Percentiles rank a stretch among this genome's conserved stretches.
These are phyloP conservation scores for Aureobasidium sp. DNA, from an alignment of 2,329 filamentous ascomycete species.

Conservation along the genomic window DNA sequence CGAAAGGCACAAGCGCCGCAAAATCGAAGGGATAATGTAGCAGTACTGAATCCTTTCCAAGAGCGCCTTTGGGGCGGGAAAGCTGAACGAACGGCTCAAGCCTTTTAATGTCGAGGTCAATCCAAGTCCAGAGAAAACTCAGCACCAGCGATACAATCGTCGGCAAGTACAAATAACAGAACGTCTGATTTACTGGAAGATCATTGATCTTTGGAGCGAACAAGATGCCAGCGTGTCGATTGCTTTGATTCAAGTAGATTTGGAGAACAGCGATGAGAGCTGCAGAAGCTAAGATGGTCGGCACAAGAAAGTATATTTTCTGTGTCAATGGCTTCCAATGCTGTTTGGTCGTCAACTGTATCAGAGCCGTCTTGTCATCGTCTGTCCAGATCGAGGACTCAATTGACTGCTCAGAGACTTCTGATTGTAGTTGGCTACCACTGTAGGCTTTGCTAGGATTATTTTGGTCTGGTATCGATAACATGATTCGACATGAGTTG, in stretches of 20 bases:
- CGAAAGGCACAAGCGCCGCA: conserved; percentile 38
- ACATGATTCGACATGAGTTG: neutral
- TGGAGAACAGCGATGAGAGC: conserved; percentile 41
- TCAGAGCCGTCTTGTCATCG: neutral
- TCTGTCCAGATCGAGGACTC: neutral
- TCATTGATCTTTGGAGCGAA: conserved; percentile 31
- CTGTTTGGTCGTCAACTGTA: neutral
- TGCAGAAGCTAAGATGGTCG: conserved; percentile 20
- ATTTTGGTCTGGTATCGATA: neutral
- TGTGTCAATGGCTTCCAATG: conserved; percentile 3
- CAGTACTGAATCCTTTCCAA: conserved; percentile 41
- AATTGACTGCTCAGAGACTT: neutral
- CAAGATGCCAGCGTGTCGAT: conserved; percentile 37
- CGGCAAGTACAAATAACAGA: conserved; percentile 47
- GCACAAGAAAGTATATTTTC: conserved; percentile 2
- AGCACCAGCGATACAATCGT: conserved; percentile 50
- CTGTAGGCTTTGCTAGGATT: neutral
- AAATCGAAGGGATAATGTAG: conserved; percentile 50
- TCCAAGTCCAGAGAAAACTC: conserved; percentile 52
- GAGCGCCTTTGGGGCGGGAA: conserved; percentile 40
- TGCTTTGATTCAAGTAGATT: conserved; percentile 36
- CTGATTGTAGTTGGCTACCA: neutral
- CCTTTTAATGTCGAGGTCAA: conserved; percentile 53
- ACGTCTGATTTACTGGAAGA: conserved; percentile 32
- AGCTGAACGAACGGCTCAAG: conserved; percentile 56